These are phyloP conservation scores for Citropsis articulata DNA, from an alignment of 345 rosid genomes.

Conservation along the genomic window DNA sequence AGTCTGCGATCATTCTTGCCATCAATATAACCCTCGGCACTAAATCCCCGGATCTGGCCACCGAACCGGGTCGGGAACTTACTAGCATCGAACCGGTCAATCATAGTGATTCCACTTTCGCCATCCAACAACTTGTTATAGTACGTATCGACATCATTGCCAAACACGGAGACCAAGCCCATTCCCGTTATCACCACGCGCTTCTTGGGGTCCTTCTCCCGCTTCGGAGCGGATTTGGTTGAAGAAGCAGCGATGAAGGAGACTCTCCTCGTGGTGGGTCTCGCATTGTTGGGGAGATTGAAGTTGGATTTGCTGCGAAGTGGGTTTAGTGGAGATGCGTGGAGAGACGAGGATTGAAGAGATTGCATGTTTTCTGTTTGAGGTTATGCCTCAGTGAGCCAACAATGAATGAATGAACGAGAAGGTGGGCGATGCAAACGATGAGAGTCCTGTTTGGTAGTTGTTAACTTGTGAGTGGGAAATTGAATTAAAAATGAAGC, in stretches of 20 bases:
- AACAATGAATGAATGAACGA: not conserved
- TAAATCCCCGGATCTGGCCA: slow-evolving; percentile 96
- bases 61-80: slow-evolving; percentile 96
- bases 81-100: slow-evolving; percentile 94
- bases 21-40: slow-evolving; percentile 75
- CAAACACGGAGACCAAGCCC: slow-evolving; percentile 97
- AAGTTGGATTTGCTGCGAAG: slow-evolving; percentile 34
- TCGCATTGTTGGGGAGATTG: slow-evolving; percentile 23
- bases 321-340: slow-evolving; percentile 51
- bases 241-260: slow-evolving; percentile 53
- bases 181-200: slow-evolving; percentile 92
- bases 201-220: slow-evolving; percentile 93
- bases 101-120: slow-evolving; percentile 82
- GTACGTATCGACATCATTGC: slow-evolving; percentile 80
- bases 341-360: slow-evolving; percentile 64
- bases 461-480: not conserved
- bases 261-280: slow-evolving; percentile 28
- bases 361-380: slow-evolving; percentile 55
- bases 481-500: not conserved
- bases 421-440: slow-evolving; percentile 24
- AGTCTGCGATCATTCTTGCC: slow-evolving; percentile 95
- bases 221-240: slow-evolving; percentile 69
- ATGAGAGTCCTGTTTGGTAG: not conserved
- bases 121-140: slow-evolving; percentile 85
- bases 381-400: not conserved